These are phyloP conservation scores for Phytophthora foliorum DNA, from an alignment of 352 stramenopile genomes.

Conservation along the genomic window DNA sequence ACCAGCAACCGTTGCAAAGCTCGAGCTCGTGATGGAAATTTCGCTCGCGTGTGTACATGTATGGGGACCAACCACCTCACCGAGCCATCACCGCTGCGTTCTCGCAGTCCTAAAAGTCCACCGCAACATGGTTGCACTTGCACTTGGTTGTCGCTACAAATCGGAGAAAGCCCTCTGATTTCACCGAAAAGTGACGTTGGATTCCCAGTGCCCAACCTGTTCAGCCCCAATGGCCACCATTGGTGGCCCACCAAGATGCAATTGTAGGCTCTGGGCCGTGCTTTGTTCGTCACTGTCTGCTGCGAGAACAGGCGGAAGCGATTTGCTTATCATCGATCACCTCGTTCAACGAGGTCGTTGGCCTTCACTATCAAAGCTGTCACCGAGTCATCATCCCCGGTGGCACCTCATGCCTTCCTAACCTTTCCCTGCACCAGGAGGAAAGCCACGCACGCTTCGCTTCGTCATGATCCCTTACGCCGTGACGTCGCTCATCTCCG, in stretches of 20 bases:
- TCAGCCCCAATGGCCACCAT: no score
- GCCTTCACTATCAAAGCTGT: constrained; percentile 11
- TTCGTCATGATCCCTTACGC: constrained; percentile 20
- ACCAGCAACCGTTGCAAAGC: background rate
- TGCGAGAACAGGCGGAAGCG: constrained; percentile 26
- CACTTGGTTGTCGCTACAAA: background rate
- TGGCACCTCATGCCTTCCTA: constrained; percentile 11
- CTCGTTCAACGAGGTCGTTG: background rate
- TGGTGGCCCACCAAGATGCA: no score
- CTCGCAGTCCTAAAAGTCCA: background rate
- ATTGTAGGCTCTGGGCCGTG: no score
- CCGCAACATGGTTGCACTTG: background rate
- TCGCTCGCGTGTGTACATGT: background rate
- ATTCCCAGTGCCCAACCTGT: background rate
- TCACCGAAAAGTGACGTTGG: constrained; percentile 14
- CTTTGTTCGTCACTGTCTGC: constrained; percentile 7
- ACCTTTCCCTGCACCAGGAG: constrained; percentile 25
- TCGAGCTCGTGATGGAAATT: background rate
- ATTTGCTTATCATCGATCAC: constrained; percentile 19
- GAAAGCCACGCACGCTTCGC: constrained; percentile 26
- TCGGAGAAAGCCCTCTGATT: constrained; percentile 9
- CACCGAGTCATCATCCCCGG: constrained; percentile 15
- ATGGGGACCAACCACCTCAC: background rate
- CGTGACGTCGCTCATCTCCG: constrained; percentile 25
- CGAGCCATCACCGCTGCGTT: background rate